Base-by-base conservation (phyloP, 1,139 yeast genomes). In the Debaryomyces subglobosus region DNA sequence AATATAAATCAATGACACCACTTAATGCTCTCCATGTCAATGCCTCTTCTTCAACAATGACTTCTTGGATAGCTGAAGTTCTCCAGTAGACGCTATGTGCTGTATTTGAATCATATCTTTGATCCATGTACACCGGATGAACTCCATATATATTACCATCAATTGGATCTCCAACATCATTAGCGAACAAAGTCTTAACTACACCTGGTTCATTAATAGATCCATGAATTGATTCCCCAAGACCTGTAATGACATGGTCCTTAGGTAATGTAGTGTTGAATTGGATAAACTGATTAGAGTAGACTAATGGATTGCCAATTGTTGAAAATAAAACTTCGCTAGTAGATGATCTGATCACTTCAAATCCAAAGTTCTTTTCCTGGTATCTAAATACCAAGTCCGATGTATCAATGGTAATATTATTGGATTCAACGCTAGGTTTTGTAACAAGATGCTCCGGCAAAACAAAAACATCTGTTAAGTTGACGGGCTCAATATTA, bases 201-300 rank as follows among this genome's bases (percentile, higher is more conserved):
- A 60, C 57, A 39, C 65, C 68, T 2, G 68, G 70, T 34, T 50
- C 54, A 49, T 62, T 60, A 30, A 61, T 52, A 21, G 62, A 61
- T 2, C 68, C 69, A 39, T 62, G 68, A 43, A 68, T 60, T 2
- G 67, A 58, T 48, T 68, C 72, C 23, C 72, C 73, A 12, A 68
- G 55, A 1, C 73, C 72, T 34, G 63, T 58, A 24, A 65, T 54
- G 18, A 58, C 54, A 49, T 67, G 68, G 13, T 58, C 62, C 35
- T 55, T 40, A 2, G 71, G 70, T 37, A 67, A 54, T 7, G 58
- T 44, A 23, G 70, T 64, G 48, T 63, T 62, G 53, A 67, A 61
- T 50, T 65, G 70, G 29, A 67, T 48, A 47, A 67, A 67, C 48
- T 67, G 71, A 51, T 67, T 64, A 21, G 69, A 66, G 48, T 58